A percentile compares a stretch with the other conserved stretches of the same genome.
phyloP scores from a whole-genome alignment of 2,329 filamentous ascomycete species.

The Leptographium radiaticola region DNA sequence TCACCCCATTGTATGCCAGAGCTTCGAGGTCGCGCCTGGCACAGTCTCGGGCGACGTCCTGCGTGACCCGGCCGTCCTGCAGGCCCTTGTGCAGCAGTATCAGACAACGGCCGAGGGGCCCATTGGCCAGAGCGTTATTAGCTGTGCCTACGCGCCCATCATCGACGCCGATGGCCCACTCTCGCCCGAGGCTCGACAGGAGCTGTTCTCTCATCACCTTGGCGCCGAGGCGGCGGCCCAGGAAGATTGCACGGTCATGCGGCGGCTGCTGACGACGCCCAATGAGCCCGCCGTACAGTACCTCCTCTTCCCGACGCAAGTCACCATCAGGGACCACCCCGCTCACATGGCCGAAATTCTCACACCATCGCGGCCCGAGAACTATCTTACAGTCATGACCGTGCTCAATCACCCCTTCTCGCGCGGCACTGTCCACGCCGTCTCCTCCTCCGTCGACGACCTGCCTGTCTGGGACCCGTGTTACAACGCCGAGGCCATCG shows the following conservation, averaged over 20 bases:
- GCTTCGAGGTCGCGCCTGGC: constrained; percentile 23
- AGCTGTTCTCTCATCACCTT: constrained; percentile 13
- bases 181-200: constrained; percentile 9
- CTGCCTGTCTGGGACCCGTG: constrained; percentile 36
- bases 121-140: constrained; percentile 22
- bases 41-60: constrained; percentile 9
- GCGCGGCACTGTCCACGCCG: constrained; percentile 42
- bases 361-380: constrained; percentile 17
- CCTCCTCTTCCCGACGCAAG: constrained; percentile 14
- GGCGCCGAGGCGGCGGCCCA: background rate
- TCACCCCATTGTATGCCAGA: constrained; percentile 11
- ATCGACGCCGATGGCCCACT: constrained; percentile 6
- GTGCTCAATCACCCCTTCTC: constrained; percentile 35
- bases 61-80: constrained; percentile 12
- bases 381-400: constrained; percentile 31
- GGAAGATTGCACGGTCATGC: constrained; percentile 11
- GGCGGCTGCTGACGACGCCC: constrained; percentile 11
- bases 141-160: constrained; percentile 15
- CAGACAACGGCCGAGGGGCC: constrained; percentile 16
- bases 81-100: constrained; percentile 15
- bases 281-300: constrained; percentile 15
- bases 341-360: background rate
- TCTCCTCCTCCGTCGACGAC: constrained; percentile 20
- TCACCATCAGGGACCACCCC: background rate
- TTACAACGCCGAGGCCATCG: constrained; percentile 23